phyloP scores from a whole-genome alignment of 1,284 basidiomycete genomes.

The Apiotrichum akiyoshidainum region DNA sequence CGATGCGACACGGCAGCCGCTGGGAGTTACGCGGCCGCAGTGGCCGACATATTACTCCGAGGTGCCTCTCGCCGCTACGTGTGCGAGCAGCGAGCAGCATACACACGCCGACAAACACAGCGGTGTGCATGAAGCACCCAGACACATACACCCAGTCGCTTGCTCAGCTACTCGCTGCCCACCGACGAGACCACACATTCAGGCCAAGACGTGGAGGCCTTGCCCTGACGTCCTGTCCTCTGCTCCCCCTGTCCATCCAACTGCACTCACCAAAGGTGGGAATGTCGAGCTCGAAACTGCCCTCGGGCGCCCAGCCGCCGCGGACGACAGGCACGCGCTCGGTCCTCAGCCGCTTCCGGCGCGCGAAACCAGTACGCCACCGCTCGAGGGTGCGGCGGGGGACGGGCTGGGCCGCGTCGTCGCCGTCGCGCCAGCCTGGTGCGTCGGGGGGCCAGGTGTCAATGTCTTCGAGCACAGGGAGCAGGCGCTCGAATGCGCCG shows the following conservation, averaged over 20 bases:
- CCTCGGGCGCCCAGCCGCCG: slow-evolving; percentile 48
- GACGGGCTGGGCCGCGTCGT: slow-evolving; percentile 13
- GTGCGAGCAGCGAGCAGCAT: no score
- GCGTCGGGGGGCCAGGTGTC: slow-evolving; percentile 39
- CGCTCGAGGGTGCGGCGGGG: slow-evolving; percentile 23
- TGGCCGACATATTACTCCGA: no score
- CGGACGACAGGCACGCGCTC: slow-evolving; percentile 30
- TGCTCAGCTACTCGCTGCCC: not conserved
- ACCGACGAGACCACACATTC: no score
- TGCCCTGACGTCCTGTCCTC: no score
- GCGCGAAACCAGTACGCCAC: slow-evolving; percentile 29
- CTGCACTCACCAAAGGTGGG: slow-evolving; percentile 33
- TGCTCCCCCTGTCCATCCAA: not conserved
- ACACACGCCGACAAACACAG: no score
- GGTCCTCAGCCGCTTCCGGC: slow-evolving; percentile 22
- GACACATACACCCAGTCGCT: no score
- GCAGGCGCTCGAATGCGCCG: slow-evolving; percentile 28
- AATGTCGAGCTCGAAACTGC: slow-evolving; percentile 48
- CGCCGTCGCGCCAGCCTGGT: slow-evolving; percentile 34
- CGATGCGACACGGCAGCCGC: no score
- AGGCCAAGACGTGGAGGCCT: no score
- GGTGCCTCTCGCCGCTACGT: no score
- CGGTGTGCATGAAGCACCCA: not conserved
- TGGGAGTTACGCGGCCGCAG: no score
- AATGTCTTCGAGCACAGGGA: slow-evolving; percentile 37